Percentiles rank a stretch among this genome's conserved stretches.
These are phyloP conservation scores for Heimioporus punctisporus DNA, from an alignment of 1,284 basidiomycete genomes.

Conservation along the genomic window DNA sequence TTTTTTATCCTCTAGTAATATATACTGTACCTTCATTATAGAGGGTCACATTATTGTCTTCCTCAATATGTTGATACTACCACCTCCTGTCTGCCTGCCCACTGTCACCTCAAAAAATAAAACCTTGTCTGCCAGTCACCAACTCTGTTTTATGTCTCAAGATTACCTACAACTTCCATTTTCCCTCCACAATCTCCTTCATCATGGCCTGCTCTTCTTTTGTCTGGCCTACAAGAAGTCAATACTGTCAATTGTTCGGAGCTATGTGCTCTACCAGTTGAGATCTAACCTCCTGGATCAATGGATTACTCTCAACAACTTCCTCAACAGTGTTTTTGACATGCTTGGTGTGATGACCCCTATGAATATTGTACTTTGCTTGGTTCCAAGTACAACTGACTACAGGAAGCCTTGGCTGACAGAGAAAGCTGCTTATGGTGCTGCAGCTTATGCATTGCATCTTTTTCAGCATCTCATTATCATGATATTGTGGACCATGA, in stretches of 20 bases:
- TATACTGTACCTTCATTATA: not conserved
- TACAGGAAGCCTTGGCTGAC: not conserved
- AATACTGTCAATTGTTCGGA: not conserved
- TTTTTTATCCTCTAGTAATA: not conserved
- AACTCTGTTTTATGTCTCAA: not conserved
- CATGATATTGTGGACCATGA: slow-evolving; percentile 1
- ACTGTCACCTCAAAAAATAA: too few relatives aligned
- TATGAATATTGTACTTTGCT: slow-evolving; percentile 2
- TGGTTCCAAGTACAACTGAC: not conserved
- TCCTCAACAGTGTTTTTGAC: slow-evolving; percentile 2
- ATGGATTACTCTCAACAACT: slow-evolving; percentile 1
- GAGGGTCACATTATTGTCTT: not conserved
- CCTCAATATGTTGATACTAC: slow-evolving; percentile 1
- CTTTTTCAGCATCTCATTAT: slow-evolving; percentile 5
- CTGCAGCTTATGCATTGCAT: not conserved
- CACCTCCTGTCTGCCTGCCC: not conserved
- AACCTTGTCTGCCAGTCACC: not conserved
- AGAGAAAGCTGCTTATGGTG: slow-evolving; percentile 1
- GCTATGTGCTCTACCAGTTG: not conserved
- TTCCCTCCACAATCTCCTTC: not conserved
- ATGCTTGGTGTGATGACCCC: not conserved
- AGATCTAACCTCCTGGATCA: not conserved
- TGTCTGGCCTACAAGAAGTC: slow-evolving; percentile 2
- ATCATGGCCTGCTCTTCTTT: slow-evolving; percentile 3
- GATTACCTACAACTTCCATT: slow-evolving; percentile 6